A percentile compares a stretch with the other conserved stretches of the same genome.
phyloP scores from a whole-genome alignment of 2,329 filamentous ascomycete species.

The Calonectria multiphialidica region DNA sequence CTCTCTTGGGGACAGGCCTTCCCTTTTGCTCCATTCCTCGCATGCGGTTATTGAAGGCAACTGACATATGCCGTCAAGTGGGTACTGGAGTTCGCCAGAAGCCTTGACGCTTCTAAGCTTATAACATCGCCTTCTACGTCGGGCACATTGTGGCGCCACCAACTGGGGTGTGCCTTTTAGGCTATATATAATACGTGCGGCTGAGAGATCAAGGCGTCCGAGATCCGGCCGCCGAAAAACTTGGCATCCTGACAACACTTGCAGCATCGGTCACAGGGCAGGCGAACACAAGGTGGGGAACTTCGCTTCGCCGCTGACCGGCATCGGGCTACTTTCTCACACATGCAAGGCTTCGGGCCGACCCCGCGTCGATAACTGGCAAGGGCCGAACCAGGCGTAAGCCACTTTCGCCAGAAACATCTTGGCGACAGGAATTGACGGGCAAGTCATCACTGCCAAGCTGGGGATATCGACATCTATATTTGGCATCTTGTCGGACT shows the following conservation, averaged over 20 bases:
- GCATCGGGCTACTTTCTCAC: slow-evolving; percentile 13
- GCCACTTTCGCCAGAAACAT: not conserved
- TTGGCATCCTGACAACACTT: not conserved
- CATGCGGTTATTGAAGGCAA: not conserved
- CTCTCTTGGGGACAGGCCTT: not conserved
- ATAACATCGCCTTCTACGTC: not conserved
- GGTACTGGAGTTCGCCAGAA: not conserved
- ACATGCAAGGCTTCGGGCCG: slow-evolving; percentile 2
- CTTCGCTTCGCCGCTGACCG: not conserved
- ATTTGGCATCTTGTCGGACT: not conserved
- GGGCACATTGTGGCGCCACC: not conserved
- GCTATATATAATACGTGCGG: not conserved
- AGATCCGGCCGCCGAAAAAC: not conserved
- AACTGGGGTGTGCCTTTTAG: not conserved
- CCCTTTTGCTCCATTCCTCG: not conserved
- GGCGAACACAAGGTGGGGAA: not conserved
- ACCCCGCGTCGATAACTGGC: not conserved
- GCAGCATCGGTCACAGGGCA: not conserved
- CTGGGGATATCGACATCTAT: too few relatives aligned
- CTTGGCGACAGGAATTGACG: not conserved
- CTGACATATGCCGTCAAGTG: not conserved
- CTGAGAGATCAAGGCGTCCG: not conserved
- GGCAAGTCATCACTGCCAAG: not conserved
- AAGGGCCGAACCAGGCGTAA: not conserved
- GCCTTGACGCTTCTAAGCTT: not conserved